phyloP scores from a whole-genome alignment of 768 basidiomycete species.

The Psilocybe tampanensis region DNA sequence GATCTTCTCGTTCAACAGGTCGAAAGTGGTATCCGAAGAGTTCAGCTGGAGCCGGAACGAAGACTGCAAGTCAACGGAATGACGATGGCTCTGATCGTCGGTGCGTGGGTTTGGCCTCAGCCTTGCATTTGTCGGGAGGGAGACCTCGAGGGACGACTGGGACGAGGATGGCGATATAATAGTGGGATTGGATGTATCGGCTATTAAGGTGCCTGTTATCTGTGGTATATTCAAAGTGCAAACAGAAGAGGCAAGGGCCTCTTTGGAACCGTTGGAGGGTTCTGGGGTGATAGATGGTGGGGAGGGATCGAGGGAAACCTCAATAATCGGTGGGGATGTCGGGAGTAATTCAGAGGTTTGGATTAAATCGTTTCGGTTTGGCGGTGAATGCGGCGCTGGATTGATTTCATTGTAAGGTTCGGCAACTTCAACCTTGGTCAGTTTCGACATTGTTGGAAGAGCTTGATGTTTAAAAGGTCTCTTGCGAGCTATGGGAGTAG shows the following conservation, averaged over 20 bases:
- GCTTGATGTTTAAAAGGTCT: slow-evolving; percentile 29
- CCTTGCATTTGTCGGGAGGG: slow-evolving; percentile 18
- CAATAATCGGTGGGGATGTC: slow-evolving; percentile 14
- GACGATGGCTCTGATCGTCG: slow-evolving; percentile 31
- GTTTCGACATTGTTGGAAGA: slow-evolving; percentile 19
- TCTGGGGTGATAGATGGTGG: not conserved
- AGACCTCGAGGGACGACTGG: slow-evolving; percentile 6
- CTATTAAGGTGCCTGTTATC: slow-evolving; percentile 21
- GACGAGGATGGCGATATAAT: slow-evolving; percentile 27
- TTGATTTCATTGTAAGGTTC: slow-evolving; percentile 10
- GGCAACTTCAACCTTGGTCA: slow-evolving; percentile 18
- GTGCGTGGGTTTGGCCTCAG: slow-evolving; percentile 27
- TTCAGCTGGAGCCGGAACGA: slow-evolving; percentile 51
- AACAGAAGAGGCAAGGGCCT: slow-evolving; percentile 24
- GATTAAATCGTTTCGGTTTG: not conserved
- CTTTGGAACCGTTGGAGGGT: not conserved
- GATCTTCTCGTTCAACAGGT: slow-evolving; percentile 54
- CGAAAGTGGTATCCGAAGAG: slow-evolving; percentile 49
- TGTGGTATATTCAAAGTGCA: slow-evolving; percentile 27
- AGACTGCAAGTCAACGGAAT: slow-evolving; percentile 47
- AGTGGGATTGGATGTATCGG: slow-evolving; percentile 26
- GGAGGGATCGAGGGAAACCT: slow-evolving; percentile 10
- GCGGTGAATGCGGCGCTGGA: slow-evolving; percentile 13
- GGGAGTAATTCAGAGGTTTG: not conserved
- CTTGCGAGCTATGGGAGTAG: slow-evolving; percentile 36